phyloP scores from a whole-genome alignment of 2,329 filamentous ascomycete species.

The Camillea tinctor region DNA sequence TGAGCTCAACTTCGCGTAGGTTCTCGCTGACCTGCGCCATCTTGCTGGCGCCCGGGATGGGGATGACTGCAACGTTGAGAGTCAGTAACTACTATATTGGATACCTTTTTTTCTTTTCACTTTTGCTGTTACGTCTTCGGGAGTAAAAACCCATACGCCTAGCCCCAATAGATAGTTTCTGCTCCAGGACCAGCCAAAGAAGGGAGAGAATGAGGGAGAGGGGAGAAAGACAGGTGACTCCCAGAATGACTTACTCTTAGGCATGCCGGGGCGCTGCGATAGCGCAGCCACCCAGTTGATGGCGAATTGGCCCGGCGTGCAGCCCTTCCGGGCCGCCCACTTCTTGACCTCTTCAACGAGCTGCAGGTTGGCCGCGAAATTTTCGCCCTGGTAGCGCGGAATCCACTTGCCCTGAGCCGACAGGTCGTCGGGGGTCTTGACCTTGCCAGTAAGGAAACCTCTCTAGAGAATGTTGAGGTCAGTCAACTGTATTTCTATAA shows the following conservation, averaged over 20 bases:
- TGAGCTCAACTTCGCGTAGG: slow-evolving; percentile 35
- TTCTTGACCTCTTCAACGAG: slow-evolving; percentile 17
- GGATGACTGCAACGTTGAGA: too few species aligned
- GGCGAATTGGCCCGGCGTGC: slow-evolving; percentile 22
- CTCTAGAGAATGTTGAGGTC: background rate
- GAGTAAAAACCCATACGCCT: too few species aligned
- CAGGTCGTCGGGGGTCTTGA: slow-evolving; percentile 11
- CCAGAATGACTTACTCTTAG: too few species aligned
- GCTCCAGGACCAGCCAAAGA: too few species aligned
- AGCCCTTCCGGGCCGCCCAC: slow-evolving; percentile 19
- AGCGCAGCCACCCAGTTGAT: slow-evolving; percentile 22
- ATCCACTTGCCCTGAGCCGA: background rate
- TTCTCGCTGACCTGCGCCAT: slow-evolving; percentile 47
- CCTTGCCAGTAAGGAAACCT: slow-evolving; percentile 16
- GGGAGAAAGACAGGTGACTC: too few species aligned
- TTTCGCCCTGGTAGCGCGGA: slow-evolving; percentile 14
- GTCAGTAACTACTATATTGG: too few species aligned
- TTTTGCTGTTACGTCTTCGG: too few species aligned
- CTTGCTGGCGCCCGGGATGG: slow-evolving; percentile 50
- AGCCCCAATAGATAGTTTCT: too few species aligned
- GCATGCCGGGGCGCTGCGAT: slow-evolving; percentile 32
- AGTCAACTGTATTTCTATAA: background rate
- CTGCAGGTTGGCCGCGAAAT: slow-evolving; percentile 14
- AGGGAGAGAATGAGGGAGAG: too few species aligned
- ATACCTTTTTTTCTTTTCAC: slow-evolving; percentile 8